Evolutionary conservation across 768 basidiomycete genomes (phyloP).

Genomic region (Auricularia cornea): DNA sequence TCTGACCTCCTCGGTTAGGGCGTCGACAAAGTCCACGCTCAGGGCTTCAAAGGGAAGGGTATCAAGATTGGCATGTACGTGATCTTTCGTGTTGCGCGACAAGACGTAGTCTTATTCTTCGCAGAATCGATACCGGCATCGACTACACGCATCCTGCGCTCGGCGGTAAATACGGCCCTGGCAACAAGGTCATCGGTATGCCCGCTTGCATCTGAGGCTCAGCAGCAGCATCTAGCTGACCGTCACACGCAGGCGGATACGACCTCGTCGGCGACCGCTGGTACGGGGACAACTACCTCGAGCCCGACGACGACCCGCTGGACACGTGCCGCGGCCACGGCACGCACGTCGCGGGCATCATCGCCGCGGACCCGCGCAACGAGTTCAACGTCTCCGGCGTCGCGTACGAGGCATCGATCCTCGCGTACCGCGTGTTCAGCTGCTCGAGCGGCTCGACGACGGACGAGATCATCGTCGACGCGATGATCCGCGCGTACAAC

Average conservation of each 20-base stretch:
- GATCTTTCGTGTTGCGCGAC: not conserved
- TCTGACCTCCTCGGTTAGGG: not conserved
- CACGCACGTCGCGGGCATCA: conserved; percentile 7
- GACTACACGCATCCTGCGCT: not conserved
- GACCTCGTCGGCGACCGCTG: not conserved
- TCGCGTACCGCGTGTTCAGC: conserved; percentile 21
- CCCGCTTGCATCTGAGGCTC: no score
- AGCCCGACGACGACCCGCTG: not conserved
- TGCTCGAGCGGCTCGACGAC: conserved; percentile 13
- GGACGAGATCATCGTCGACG: conserved; percentile 34
- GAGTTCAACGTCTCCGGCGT: not conserved
- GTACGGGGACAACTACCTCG: not conserved
- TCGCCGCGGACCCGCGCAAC: not conserved
- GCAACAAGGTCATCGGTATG: not conserved
- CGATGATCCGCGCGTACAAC: conserved; percentile 40
- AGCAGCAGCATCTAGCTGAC: no score
- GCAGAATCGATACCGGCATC: conserved; percentile 6
- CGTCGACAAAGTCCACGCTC: not conserved
- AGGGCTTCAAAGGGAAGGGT: not conserved
- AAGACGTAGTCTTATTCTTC: conserved; percentile 1
- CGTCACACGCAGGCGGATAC: not conserved
- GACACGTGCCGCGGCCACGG: not conserved
- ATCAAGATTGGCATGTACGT: not conserved
- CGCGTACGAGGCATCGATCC: conserved; percentile 22
- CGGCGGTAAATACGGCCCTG: not conserved